A percentile compares a stretch with the other conserved stretches of the same genome.
Conservation (phyloP, 768 basidiomycete genomes). For the Sarcodon sp. region DNA sequence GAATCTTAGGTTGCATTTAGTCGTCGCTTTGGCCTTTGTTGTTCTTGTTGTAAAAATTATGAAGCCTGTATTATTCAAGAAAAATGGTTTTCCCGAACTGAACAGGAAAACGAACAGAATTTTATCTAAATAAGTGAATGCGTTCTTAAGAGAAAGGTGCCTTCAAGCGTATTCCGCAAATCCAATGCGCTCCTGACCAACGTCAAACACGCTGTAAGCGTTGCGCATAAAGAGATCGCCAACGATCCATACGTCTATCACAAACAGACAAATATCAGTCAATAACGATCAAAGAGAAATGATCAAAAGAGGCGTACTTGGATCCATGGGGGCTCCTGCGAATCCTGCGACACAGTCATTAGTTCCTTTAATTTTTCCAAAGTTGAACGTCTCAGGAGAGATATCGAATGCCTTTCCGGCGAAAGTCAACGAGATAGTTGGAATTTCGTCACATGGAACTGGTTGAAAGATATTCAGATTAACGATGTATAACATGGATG, state of each 20-base stretch:
- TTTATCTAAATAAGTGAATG: too few species aligned
- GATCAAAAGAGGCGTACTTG: too few species aligned
- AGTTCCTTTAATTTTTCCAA: slow-evolving; percentile 21
- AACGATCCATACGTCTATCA: slow-evolving; percentile 17
- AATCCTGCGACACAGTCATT: slow-evolving; percentile 25
- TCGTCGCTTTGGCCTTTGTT: too few species aligned
- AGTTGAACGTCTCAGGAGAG: slow-evolving; percentile 25
- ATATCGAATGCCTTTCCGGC: slow-evolving; percentile 25
- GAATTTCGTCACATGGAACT: slow-evolving; percentile 20
- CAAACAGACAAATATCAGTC: not conserved
- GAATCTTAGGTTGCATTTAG: too few species aligned
- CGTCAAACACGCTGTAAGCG: slow-evolving; percentile 32
- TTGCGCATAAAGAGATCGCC: slow-evolving; percentile 30
- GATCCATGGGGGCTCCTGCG: slow-evolving; percentile 3
- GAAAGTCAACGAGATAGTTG: slow-evolving; percentile 23
- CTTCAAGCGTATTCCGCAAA: slow-evolving; percentile 3
- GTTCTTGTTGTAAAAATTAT: too few species aligned
- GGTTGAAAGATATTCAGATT: slow-evolving; percentile 10
- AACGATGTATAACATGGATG: too few species aligned
- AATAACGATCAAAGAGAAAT: too few species aligned
- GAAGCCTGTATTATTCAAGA: too few species aligned
- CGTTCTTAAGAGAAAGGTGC: too few species aligned
- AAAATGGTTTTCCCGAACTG: too few species aligned
- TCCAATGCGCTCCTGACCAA: slow-evolving; percentile 10
- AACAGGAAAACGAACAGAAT: too few species aligned